phyloP scores from a whole-genome alignment of 371 early-diverging fungal species.

The Gilbertella persicaria region DNA sequence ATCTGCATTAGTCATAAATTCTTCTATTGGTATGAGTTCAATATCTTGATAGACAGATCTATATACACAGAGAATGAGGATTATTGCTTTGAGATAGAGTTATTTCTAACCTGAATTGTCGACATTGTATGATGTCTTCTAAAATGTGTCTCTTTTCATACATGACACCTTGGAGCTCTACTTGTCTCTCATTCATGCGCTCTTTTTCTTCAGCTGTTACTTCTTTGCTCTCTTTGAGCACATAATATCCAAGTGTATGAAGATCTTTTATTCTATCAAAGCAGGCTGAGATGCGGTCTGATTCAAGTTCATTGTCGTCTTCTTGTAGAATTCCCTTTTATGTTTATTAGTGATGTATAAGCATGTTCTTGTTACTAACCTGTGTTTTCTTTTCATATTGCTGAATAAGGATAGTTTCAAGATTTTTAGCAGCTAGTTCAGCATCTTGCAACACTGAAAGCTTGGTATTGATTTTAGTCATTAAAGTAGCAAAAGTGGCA shows the following conservation, averaged over 20 bases:
- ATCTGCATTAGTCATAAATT: conserved; percentile 36
- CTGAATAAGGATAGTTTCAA: background rate
- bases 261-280: conserved; percentile 35
- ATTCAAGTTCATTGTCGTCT: background rate
- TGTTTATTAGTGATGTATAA: too few species aligned
- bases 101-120: conserved; percentile 46
- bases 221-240: conserved; percentile 37
- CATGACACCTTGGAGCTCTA: conserved; percentile 49
- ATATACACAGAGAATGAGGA: background rate
- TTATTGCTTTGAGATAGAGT: background rate
- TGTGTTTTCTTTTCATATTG: background rate
- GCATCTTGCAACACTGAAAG: background rate
- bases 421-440: background rate
- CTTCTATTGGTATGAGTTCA: conserved; percentile 44
- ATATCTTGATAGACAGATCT: conserved; percentile 53
- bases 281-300: background rate
- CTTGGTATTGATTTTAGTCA: background rate
- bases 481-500: too few species aligned
- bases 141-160: conserved; percentile 51
- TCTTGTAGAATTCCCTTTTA: background rate
- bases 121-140: conserved; percentile 47
- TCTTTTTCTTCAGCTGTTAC: conserved; percentile 43
- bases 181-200: conserved; percentile 41
- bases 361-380: background rate
- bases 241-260: conserved; percentile 21